These are phyloP conservation scores for Actinidia arguta DNA, from an alignment of 179 eudicot genomes.

Conservation along the genomic window DNA sequence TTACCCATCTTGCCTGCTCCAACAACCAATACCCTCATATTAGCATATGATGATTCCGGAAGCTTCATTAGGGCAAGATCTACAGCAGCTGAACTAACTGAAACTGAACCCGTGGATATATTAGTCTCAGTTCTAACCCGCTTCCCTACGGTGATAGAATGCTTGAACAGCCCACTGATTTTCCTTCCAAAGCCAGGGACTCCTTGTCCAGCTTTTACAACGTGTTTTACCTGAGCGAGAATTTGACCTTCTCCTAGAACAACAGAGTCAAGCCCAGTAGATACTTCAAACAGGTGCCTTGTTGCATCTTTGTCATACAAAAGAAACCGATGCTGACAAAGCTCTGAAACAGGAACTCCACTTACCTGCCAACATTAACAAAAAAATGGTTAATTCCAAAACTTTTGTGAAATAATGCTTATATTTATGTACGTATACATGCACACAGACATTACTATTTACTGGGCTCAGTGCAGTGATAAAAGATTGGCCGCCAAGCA, in stretches of 20 bases:
- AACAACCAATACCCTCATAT: conserved; percentile 35
- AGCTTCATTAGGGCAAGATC: conserved; percentile 25
- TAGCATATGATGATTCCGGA: conserved; percentile 23
- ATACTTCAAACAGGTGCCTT: conserved; percentile 47
- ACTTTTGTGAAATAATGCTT: no score
- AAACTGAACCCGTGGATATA: conserved; percentile 41
- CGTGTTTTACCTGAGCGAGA: conserved; percentile 44
- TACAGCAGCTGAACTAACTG: conserved; percentile 48
- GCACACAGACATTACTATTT: background rate
- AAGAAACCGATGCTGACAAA: conserved; percentile 36
- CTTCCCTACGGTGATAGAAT: conserved; percentile 40
- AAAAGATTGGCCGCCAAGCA: background rate
- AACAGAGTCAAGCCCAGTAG: conserved; percentile 46
- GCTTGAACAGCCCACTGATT: conserved; percentile 46
- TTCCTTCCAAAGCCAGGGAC: conserved; percentile 43
- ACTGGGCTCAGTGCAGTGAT: background rate
- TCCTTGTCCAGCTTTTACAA: conserved; percentile 43
- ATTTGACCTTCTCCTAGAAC: conserved; percentile 51
- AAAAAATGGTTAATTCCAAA: background rate
- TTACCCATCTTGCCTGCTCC: conserved; percentile 52
- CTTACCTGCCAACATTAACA: conserved; percentile 27
- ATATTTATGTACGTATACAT: background rate
- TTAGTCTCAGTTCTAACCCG: conserved; percentile 44
- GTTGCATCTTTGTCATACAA: conserved; percentile 38
- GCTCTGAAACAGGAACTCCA: conserved; percentile 41